phyloP scores from a whole-genome alignment of 2,329 filamentous ascomycete genomes.

The Colletotrichum falcatum region DNA sequence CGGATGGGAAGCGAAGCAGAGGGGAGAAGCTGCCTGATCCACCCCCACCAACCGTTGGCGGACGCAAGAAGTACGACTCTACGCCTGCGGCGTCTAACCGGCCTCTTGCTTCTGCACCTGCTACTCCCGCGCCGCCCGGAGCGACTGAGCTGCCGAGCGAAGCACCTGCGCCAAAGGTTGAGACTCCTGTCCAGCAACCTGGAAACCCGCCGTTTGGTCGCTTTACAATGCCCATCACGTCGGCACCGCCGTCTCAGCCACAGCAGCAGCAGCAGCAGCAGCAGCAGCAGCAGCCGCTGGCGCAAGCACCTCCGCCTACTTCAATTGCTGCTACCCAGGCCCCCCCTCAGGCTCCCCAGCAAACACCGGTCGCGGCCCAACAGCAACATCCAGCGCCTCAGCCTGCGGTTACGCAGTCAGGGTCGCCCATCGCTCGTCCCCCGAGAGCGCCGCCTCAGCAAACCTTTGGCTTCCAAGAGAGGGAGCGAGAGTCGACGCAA shows the following conservation, averaged over 20 bases:
- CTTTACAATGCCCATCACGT: conserved; percentile 61
- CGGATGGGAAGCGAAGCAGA: conserved; percentile 65
- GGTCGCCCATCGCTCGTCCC: conserved; percentile 60
- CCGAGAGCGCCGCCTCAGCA: conserved; percentile 56
- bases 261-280: conserved; percentile 42
- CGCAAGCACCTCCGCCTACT: conserved; percentile 27
- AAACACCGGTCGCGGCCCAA: conserved; percentile 47
- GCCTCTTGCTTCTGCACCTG: conserved; percentile 56
- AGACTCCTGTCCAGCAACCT: conserved; percentile 51
- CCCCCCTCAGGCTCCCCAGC: conserved; percentile 32
- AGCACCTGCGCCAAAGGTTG: conserved; percentile 58
- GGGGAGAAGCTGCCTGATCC: conserved; percentile 72
- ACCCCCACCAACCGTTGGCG: conserved; percentile 65
- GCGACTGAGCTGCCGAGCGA: conserved; percentile 59
- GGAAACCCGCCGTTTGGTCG: conserved; percentile 55
- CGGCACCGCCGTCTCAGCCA: conserved; percentile 51
- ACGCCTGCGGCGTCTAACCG: conserved; percentile 54
- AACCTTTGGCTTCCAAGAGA: conserved; percentile 59
- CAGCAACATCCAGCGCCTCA: conserved; percentile 54
- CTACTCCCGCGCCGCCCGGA: conserved; percentile 40
- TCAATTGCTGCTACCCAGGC: conserved; percentile 37
- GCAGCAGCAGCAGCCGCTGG: conserved; percentile 41
- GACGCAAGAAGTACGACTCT: conserved; percentile 65
- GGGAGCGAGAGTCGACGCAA: conserved; percentile 53
- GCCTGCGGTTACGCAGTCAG: conserved; percentile 54